These are phyloP conservation scores for Botrytis sinoallii DNA, from an alignment of 2,329 filamentous ascomycete species.

Conservation along the genomic window DNA sequence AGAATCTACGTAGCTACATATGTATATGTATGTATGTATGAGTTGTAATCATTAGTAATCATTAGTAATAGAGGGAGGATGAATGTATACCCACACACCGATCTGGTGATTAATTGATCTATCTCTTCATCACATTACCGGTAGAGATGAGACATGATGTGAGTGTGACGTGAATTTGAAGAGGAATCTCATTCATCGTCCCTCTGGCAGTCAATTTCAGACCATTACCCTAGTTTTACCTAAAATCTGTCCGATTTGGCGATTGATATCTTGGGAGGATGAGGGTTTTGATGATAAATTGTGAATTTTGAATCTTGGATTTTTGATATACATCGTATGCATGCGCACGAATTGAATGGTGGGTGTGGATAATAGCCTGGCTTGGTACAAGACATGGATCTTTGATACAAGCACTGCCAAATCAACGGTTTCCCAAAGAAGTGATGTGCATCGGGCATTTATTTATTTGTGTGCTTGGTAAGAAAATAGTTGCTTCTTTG, in stretches of 20 bases:
- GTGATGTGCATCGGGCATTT: constrained; percentile 19
- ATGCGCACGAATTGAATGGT: neutral
- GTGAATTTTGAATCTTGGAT: neutral
- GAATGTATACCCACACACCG: neutral
- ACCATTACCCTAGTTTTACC: neutral
- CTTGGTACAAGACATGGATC: constrained; percentile 10
- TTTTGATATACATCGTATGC: neutral
- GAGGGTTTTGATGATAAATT: neutral
- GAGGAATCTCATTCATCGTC: neutral
- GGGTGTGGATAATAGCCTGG: neutral
- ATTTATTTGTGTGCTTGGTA: neutral
- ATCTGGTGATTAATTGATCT: neutral
- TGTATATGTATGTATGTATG: neutral
- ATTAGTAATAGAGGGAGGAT: neutral
- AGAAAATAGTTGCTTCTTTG: neutral
- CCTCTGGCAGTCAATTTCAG: neutral
- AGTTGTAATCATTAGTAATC: neutral
- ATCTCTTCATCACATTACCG: neutral
- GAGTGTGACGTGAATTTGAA: neutral
- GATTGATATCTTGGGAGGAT: neutral
- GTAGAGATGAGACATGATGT: neutral
- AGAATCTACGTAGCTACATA: neutral
- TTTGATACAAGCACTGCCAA: constrained; percentile 12
- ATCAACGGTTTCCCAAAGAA: constrained; percentile 19
- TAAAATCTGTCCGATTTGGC: neutral